Base-by-base conservation (phyloP, 2,329 filamentous ascomycete genomes). In the Ophiostoma sp. region DNA sequence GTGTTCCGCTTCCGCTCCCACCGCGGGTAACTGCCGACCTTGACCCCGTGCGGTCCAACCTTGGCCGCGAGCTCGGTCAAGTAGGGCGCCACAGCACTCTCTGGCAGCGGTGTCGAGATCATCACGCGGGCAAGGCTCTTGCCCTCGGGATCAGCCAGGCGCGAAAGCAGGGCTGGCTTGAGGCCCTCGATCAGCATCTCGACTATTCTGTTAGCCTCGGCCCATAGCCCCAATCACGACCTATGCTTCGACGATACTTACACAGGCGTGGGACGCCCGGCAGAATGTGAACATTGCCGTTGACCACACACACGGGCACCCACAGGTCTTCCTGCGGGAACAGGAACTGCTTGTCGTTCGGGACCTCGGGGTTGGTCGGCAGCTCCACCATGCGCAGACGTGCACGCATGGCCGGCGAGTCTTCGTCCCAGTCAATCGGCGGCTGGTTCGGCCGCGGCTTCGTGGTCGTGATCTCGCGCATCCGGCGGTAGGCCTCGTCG, bases 1-100 rank as follows among this genome's bases (percentile, higher is more conserved):
- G 93, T 95, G 78, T 98, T 98, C 71, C 84, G 84, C 74, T 87
- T 87, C 82, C 92, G 94, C 5, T 90, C 92, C 93, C 93, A 97
- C 68, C 92, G 83, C 47, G 95, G 95, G 78, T 99, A 98, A 78
- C 92, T 96, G 64, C 95, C 95, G 16, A 98, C 92, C 80, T 98
- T 98, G 74, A 98, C 85, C 3, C 92, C 93, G 74, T 85, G 87
- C 0, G 87, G 81, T 76, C 87, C 89, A 36, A 93, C 90, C 76
- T 86, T 86, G 41, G 81, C 84, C 4, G 93, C 91, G 71, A 98
- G 80, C 72, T 91, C 85, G 0, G 92, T 94, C 74, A 99, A 81
- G 76, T 91, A 97, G 18, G 83, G 85, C 12, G 95, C 94, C 44
- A 97, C 87, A 18, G 85, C 85, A 77, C 93, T 97, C 82, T 99